Evolutionary conservation across 2,329 filamentous ascomycete species (phyloP), one percentile per base, ranked within the genome.

Genomic region (Bipolaris zeicola): DNA sequence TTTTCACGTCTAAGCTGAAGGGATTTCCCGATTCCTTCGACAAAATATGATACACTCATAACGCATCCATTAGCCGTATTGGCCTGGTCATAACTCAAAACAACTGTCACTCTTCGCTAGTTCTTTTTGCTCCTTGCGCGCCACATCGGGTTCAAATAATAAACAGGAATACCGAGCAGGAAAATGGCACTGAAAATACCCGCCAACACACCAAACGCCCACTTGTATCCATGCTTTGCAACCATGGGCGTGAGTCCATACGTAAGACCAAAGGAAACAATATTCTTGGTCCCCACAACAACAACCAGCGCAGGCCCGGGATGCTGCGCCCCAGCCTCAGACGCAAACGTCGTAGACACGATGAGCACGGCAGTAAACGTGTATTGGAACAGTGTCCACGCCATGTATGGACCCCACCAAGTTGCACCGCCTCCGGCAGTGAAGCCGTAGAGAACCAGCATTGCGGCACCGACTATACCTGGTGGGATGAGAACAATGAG

Each of bases 221-320:
- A 46, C 14, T 36, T 7, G 7, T 47, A 53, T 6, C 43, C 44
- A 37, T 49, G 28, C 34, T 24, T 42, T 4, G 38, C 44, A 6
- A 49, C 45, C 51, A 54, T 54, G 3, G 51, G 51, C 7, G 38
- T 43, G 2, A 54, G 11, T 2, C 44, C 44, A 14, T 48, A 48
- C 6, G 51, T 49, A 18, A 49, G 36, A 18, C 38, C 44, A 42
- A 54, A 54, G 5, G 38, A 54, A 4, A 49, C 37, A 14, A 54
- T 43, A 6, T 54, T 54, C 28, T 49, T 54, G 2, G 44, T 43
- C 5, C 45, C 51, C 34, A 54, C 45, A 14, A 54, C 44, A n/a
- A 54, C 31, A 0, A 49, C 51, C 2, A 54, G 26, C 13, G 45
- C 51, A 37, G 51, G 51, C 7, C 44, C 43, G 5, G 51, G 37